Evolutionary conservation across 768 basidiomycete genomes (phyloP).

Genomic region (Coprinopsis sp.): DNA sequence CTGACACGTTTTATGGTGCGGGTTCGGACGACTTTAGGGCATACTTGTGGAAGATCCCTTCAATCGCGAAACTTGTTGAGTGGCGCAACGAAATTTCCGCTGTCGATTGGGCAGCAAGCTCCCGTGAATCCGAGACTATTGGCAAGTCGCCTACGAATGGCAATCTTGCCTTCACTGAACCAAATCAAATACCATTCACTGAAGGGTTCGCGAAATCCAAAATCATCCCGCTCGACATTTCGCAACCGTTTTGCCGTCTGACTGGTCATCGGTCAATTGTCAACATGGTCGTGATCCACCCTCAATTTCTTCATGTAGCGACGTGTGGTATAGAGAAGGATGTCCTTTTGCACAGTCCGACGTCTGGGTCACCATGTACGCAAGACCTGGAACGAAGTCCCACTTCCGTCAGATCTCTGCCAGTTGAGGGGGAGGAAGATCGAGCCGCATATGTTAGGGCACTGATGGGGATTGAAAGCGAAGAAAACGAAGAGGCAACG

Average conservation of each 20-base stretch:
- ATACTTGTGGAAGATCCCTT: conserved; percentile 76
- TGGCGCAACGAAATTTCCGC: conserved; percentile 41
- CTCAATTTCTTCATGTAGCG: conserved; percentile 57
- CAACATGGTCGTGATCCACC: conserved; percentile 71
- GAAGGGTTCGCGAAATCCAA: conserved; percentile 34
- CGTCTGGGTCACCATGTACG: conserved; percentile 48
- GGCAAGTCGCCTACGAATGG: conserved; percentile 24
- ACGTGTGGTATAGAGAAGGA: conserved; percentile 74
- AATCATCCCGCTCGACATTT: conserved; percentile 58
- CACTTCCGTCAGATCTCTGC: conserved; percentile 42
- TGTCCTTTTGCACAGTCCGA: conserved; percentile 66
- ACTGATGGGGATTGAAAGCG: conserved; percentile 20
- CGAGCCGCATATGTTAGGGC: conserved; percentile 34
- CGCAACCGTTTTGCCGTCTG: conserved; percentile 56
- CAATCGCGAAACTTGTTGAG: conserved; percentile 36
- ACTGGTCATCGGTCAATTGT: conserved; percentile 74
- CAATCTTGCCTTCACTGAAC: background rate
- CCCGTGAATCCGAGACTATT: conserved; percentile 28
- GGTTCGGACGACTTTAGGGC: conserved; percentile 82
- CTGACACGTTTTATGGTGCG: conserved; percentile 59
- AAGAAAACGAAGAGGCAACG: conserved; percentile 42
- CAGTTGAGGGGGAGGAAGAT: conserved; percentile 30
- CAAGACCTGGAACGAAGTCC: conserved; percentile 43
- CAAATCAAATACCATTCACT: conserved; percentile 39
- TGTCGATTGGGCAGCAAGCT: conserved; percentile 41